A percentile compares a stretch with the other conserved stretches of the same genome.
phyloP scores from a whole-genome alignment of 2,329 filamentous ascomycete species.

The Trichoderma atrobrunneum region DNA sequence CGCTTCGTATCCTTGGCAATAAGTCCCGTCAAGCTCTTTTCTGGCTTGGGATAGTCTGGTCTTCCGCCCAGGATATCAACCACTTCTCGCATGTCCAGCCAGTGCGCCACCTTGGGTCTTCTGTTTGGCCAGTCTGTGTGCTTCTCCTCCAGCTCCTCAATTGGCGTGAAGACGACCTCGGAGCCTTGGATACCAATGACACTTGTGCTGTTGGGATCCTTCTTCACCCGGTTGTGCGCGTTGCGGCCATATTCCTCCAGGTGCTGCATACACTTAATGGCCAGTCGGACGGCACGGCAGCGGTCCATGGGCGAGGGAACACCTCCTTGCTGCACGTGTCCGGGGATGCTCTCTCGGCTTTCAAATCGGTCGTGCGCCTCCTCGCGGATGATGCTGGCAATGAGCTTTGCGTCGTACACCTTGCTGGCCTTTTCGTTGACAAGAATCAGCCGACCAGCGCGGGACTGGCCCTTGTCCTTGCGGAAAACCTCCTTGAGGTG shows the following conservation, averaged over 20 bases:
- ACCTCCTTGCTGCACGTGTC: slow-evolving; percentile 91
- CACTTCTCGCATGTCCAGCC: slow-evolving; percentile 74
- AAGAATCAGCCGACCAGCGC: slow-evolving; percentile 91
- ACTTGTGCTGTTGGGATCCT: slow-evolving; percentile 68
- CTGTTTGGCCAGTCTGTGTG: slow-evolving; percentile 94
- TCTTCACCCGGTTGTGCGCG: slow-evolving; percentile 63
- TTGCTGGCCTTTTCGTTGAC: slow-evolving; percentile 91
- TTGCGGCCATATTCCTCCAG: slow-evolving; percentile 73
- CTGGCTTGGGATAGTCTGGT: slow-evolving; percentile 50
- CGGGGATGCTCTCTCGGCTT: slow-evolving; percentile 84
- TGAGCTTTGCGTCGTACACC: slow-evolving; percentile 88
- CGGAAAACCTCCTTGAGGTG: slow-evolving; percentile 83
- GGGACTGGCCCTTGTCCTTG: slow-evolving; percentile 80
- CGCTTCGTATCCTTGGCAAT: slow-evolving; percentile 61
- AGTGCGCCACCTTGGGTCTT: slow-evolving; percentile 79
- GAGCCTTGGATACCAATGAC: slow-evolving; percentile 94
- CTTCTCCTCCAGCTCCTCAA: slow-evolving; percentile 75
- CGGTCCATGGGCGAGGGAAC: slow-evolving; percentile 95
- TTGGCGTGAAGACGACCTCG: slow-evolving; percentile 79
- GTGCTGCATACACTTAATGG: slow-evolving; percentile 92
- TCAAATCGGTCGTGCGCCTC: slow-evolving; percentile 92
- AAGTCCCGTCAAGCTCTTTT: slow-evolving; percentile 49
- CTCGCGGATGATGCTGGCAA: slow-evolving; percentile 92
- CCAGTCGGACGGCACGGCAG: slow-evolving; percentile 83
- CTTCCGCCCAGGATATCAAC: slow-evolving; percentile 83